Percentiles rank a stretch among this genome's conserved stretches.
Evolutionary conservation across 768 basidiomycete species (phyloP).

Genomic region (Amanita rubescens): DNA sequence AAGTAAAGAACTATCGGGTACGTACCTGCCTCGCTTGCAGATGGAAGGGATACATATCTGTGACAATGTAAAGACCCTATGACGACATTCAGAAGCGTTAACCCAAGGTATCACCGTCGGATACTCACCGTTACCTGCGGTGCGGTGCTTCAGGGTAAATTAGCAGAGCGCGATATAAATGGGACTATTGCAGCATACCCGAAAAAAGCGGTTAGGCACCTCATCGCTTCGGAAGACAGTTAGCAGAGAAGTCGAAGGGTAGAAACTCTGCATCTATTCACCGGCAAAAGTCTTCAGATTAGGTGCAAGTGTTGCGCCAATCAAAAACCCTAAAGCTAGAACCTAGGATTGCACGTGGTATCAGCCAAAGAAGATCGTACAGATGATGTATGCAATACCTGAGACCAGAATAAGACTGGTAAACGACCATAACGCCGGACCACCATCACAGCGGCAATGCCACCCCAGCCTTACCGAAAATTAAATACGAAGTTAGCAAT

Average conservation of each 20-base stretch:
- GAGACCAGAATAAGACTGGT: conserved; percentile 66
- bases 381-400: conserved; percentile 27
- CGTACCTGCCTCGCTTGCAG: conserved; percentile 55
- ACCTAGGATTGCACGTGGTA: conserved; percentile 26
- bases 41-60: conserved; percentile 54
- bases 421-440: conserved; percentile 59
- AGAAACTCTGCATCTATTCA: conserved; percentile 10
- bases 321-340: conserved; percentile 45
- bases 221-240: conserved; percentile 33
- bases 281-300: conserved; percentile 51
- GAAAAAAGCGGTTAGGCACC: conserved; percentile 53
- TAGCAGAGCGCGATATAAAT: not conserved
- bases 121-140: conserved; percentile 5
- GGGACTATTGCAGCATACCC: conserved; percentile 24
- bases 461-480: conserved; percentile 42
- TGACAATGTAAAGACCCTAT: conserved; percentile 41
- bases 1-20: not conserved
- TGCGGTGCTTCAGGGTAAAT: not conserved
- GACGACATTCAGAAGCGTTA: not conserved
- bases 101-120: not conserved
- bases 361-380: not conserved
- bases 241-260: not conserved
- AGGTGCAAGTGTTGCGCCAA: conserved; percentile 43
- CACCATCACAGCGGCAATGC: conserved; percentile 55
- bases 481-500: not conserved